phyloP scores from a whole-genome alignment of 345 rosid species.

The Clausena lansium region DNA sequence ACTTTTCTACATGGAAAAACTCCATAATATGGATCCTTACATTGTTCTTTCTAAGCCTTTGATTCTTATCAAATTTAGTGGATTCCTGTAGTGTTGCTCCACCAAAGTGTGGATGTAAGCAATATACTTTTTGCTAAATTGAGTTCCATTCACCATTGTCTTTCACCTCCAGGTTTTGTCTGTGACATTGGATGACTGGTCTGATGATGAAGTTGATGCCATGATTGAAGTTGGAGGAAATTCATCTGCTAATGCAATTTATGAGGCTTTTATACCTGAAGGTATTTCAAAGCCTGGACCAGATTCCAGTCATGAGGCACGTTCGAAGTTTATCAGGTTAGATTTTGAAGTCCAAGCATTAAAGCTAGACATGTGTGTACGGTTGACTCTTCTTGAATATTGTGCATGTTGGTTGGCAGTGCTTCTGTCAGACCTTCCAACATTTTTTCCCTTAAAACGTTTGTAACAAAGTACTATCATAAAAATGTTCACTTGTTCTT shows the following conservation, averaged over 20 bases:
- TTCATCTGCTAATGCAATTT: slow-evolving; percentile 79
- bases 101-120: not conserved
- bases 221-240: slow-evolving; percentile 98
- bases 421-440: not conserved
- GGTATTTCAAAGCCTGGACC: slow-evolving; percentile 79
- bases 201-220: slow-evolving; percentile 81
- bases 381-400: not conserved
- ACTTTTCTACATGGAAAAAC: not conserved
- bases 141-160: not conserved
- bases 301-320: slow-evolving; percentile 69
- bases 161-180: slow-evolving; percentile 66
- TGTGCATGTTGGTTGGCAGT: not conserved
- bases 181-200: slow-evolving; percentile 95
- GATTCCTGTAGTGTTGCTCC: not conserved
- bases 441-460: not conserved
- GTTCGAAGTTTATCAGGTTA: slow-evolving; percentile 79
- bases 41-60: not conserved
- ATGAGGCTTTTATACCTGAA: slow-evolving; percentile 86
- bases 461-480: not conserved
- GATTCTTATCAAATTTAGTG: not conserved
- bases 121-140: not conserved
- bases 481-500: not conserved
- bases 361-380: not conserved
- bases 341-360: slow-evolving; percentile 4
- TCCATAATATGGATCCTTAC: not conserved